Evolutionary conservation across 2,329 filamentous ascomycete species (phyloP), one percentile per base, ranked within the genome.

Genomic region (Sarocladium strictum): DNA sequence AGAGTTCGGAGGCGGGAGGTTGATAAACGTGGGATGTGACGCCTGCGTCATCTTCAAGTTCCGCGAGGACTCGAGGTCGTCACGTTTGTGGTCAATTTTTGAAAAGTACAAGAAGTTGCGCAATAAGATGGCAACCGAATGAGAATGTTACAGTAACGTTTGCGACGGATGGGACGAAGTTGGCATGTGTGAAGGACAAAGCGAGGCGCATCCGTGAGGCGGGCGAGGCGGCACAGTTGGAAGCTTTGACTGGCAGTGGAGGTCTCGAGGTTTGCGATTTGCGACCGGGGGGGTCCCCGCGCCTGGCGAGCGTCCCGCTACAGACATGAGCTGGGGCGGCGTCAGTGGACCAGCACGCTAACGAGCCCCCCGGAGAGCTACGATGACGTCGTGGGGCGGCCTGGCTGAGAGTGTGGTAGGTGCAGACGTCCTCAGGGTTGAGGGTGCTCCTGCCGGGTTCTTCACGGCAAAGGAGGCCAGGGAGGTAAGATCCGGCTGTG

Each of bases 1-100:
- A 33, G 90, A 92, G 19, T 86, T 84, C 55, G 89, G 86, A 58
- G 89, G 89, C 43, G 90, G 90, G 57, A 96, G 80, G 68, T 92
- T 90, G 76, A 93, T 92, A 58, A 93, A 73, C 57, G 87, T 92
- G 21, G 86, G 86, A 60, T 72, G 71, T 53, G 67, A 67, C 61
- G 64, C 67, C 59, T 73, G 71, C 63, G 71, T 67, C 72, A 74
- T 74, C 55, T 53, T 57, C 15, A 19, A 12, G 26, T 19, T 45
- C 29, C 17, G 51, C 3, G 49, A 19, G 41, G 33, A 35, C 27
- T 50, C 37, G 37, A 47, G n/a, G n/a, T n/a, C n/a, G n/a, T n/a
- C n/a, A n/a, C n/a, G n/a, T n/a, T n/a, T n/a, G n/a, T n/a, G n/a
- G n/a, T n/a, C n/a, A n/a, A n/a, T n/a, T n/a, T n/a, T n/a, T n/a